Evolutionary conservation across 148 eudicot genomes (phyloP), one percentile per base, ranked within the genome.

Genomic region (Cornus florida): DNA sequence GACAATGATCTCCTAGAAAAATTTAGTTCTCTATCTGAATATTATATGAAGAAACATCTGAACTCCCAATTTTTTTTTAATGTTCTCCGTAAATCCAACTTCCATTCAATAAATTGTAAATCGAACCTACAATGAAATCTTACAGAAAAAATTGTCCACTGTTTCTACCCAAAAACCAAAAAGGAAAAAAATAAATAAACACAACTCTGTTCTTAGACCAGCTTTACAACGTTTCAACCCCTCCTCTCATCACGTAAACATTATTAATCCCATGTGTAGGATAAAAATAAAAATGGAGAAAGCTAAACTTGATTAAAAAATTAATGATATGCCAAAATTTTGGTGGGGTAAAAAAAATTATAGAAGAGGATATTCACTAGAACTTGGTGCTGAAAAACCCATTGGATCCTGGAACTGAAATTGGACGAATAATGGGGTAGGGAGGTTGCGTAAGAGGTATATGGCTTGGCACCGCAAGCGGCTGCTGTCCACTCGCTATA

Each of bases 361-460:
- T n/a, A 43, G 31, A 12, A 64, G 39, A 71, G 74, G 69, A 81
- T 85, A 28, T 76, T 87, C 78, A 88, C 32, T 75, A 83, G 75
- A 86, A 89, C 82, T 91, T 88, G 39, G 87, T 56, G 59, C 70
- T 73, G 57, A 86, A 86, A 24, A 82, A 80, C 41, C 81, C 81
- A 75, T 73, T 82, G n/a, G 89, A 71, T 70, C 91, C 86, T 22
- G 89, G 78, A 77, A 83, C 66, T 5, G 87, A 80, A 67, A 88
- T 78, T 17, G 85, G 90, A 5, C 77, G 81, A 68, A 86, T 84
- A 69, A 87, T 75, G 38, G 90, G 84, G 66, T 73, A 85, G 60
- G 73, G 11, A 8, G 97, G 90, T 71, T 88, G 90, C 20, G 94
- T 71, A 43, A 86, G 75, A 10, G 88, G 93, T 62, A 88, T 76